phyloP scores from a whole-genome alignment of 208 protist species.

The Leishmania major region DNA sequence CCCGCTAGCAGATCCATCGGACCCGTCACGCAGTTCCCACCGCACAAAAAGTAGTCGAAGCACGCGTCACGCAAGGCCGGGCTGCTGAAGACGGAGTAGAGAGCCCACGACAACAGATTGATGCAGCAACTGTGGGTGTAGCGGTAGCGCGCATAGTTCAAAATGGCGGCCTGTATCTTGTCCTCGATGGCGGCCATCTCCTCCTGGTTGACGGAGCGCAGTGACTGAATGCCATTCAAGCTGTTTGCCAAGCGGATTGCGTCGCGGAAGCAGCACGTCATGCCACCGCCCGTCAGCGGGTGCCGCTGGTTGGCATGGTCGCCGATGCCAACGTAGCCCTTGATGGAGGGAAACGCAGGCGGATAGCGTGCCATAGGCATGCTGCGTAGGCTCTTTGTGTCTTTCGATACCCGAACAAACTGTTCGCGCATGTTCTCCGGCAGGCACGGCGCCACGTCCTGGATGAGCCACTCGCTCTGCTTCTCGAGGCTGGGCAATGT shows the following conservation, averaged over 20 bases:
- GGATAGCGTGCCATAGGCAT: slow-evolving; percentile 84
- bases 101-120: slow-evolving; percentile 92
- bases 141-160: slow-evolving; percentile 58
- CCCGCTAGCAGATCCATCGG: slow-evolving; percentile 89
- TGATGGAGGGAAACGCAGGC: slow-evolving; percentile 66
- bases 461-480: slow-evolving; percentile 83
- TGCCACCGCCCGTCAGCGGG: slow-evolving; percentile 93
- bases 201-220: slow-evolving; percentile 41
- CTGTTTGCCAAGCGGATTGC: slow-evolving; percentile 64
- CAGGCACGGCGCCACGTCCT: slow-evolving; percentile 82
- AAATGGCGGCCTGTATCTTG: slow-evolving; percentile 56
- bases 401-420: slow-evolving; percentile 65
- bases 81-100: slow-evolving; percentile 88
- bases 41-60: slow-evolving; percentile 91
- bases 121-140: slow-evolving; percentile 85
- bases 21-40: slow-evolving; percentile 83
- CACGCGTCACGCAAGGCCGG: slow-evolving; percentile 77
- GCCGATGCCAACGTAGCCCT: slow-evolving; percentile 91
- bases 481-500: slow-evolving; percentile 66
- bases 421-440: slow-evolving; percentile 72
- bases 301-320: slow-evolving; percentile 95
- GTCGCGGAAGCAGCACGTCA: slow-evolving; percentile 93
- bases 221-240: slow-evolving; percentile 49
- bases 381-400: slow-evolving; percentile 73
- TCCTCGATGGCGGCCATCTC: slow-evolving; percentile 68